These are phyloP conservation scores for Candolleomyces eurysporus DNA, from an alignment of 768 basidiomycete species.

Conservation along the genomic window DNA sequence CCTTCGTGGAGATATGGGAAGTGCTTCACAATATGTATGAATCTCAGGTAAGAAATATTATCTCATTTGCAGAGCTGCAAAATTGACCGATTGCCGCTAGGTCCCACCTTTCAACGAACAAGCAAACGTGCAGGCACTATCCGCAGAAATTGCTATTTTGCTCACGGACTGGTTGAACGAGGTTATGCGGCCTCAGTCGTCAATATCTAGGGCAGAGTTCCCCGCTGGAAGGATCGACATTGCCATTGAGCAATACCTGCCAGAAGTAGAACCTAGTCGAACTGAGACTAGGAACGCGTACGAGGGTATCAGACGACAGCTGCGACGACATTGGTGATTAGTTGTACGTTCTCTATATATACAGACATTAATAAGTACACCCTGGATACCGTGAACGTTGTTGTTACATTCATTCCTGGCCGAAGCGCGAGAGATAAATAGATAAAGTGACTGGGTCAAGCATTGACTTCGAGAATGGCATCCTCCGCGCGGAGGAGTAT, in stretches of 20 bases:
- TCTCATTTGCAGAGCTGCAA: neutral
- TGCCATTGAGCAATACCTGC: conserved; percentile 71
- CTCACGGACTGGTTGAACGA: conserved; percentile 79
- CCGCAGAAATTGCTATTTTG: conserved; percentile 79
- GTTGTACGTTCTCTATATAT: neutral
- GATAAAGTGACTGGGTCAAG: conserved; percentile 19
- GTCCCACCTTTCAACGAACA: conserved; percentile 84
- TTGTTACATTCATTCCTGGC: conserved; percentile 1
- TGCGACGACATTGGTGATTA: conserved; percentile 67
- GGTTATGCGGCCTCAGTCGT: conserved; percentile 71
- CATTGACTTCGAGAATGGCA: conserved; percentile 72
- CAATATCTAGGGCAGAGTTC: conserved; percentile 59
- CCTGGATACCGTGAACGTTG: conserved; percentile 4
- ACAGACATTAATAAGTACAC: neutral
- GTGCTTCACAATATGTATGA: conserved; percentile 85
- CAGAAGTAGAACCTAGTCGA: conserved; percentile 62
- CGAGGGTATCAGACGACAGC: conserved; percentile 67
- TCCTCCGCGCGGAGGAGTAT: conserved; percentile 72
- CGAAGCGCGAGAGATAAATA: neutral
- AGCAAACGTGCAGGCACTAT: conserved; percentile 74
- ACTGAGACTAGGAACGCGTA: conserved; percentile 63
- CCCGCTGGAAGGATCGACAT: conserved; percentile 76
- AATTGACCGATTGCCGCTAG: conserved; percentile 30
- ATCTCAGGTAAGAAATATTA: conserved; percentile 61
- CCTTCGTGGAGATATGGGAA: conserved; percentile 81